phyloP scores from a whole-genome alignment of 1,284 basidiomycete species.

The Pascua guehoae region DNA sequence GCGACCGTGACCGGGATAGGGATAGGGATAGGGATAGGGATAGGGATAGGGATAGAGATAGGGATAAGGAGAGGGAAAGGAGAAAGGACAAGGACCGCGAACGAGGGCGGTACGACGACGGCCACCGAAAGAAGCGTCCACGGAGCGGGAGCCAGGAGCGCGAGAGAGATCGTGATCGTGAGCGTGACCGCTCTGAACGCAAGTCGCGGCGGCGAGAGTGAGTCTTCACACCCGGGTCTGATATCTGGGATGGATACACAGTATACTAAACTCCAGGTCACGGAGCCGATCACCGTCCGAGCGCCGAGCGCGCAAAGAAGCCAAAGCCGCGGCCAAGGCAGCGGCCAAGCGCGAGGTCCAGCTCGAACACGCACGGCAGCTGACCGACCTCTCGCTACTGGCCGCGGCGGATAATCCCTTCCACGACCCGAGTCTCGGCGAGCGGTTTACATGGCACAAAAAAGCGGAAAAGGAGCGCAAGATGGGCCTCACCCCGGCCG shows the following conservation, averaged over 20 bases:
- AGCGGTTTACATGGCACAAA: constrained; percentile 98
- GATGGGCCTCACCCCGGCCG: constrained; percentile 72
- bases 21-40: constrained; percentile 20
- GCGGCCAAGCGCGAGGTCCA: constrained; percentile 75
- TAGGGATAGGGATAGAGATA: constrained; percentile 19
- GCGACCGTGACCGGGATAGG: constrained; percentile 12
- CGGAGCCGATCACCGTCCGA: constrained; percentile 39
- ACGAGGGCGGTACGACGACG: constrained; percentile 9
- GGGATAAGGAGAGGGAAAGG: constrained; percentile 27
- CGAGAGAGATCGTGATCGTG: constrained; percentile 23
- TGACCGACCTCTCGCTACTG: constrained; percentile 81
- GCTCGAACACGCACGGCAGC: constrained; percentile 78
- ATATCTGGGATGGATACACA: background rate
- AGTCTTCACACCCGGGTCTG: constrained; percentile 10
- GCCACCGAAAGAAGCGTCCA: constrained; percentile 3
- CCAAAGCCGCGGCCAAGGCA: constrained; percentile 69
- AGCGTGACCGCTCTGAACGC: constrained; percentile 26
- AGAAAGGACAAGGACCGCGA: constrained; percentile 12
- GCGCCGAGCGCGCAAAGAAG: constrained; percentile 61
- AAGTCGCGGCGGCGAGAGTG: constrained; percentile 29
- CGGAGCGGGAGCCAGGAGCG: constrained; percentile 9
- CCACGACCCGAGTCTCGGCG: constrained; percentile 89
- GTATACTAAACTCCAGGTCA: constrained; percentile 25
- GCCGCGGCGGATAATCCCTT: constrained; percentile 89
- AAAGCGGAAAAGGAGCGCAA: constrained; percentile 95